These are phyloP conservation scores for Diaporthe longicolla DNA, from an alignment of 2,329 filamentous ascomycete genomes.

Conservation along the genomic window DNA sequence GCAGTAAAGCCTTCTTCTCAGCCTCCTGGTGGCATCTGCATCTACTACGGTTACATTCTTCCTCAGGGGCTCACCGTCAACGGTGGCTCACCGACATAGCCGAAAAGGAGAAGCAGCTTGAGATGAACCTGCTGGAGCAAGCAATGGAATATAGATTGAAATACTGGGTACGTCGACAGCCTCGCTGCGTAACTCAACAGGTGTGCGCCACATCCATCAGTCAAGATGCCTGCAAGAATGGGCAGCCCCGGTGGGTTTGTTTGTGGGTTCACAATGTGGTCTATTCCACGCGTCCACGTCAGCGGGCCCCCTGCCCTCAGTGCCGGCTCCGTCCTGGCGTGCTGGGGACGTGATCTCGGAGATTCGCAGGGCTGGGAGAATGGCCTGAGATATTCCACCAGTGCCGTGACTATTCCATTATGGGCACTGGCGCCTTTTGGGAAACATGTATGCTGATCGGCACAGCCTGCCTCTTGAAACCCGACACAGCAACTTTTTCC, in stretches of 20 bases:
- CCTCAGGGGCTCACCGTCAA: constrained; percentile 12
- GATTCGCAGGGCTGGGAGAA: constrained; percentile 28
- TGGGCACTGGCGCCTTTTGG: constrained; percentile 15
- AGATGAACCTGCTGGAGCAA: constrained; percentile 30
- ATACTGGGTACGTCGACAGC: constrained; percentile 3
- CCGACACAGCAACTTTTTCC: constrained; percentile 6
- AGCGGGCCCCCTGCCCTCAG: neutral
- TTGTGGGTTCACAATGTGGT: constrained; percentile 10
- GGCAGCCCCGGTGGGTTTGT: neutral
- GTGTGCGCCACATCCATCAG: neutral
- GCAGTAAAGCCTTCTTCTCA: neutral
- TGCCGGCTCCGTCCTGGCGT: neutral
- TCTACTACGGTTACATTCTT: neutral
- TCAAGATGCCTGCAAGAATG: constrained; percentile 20
- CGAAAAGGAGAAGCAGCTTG: neutral
- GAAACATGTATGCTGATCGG: constrained; percentile 19
- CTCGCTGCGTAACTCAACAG: neutral
- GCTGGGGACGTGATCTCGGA: constrained; percentile 16
- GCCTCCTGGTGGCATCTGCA: no score
- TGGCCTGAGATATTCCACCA: constrained; percentile 33
- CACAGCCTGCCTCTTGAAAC: constrained; percentile 20
- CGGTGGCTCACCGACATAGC: constrained; percentile 6
- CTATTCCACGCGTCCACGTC: constrained; percentile 23
- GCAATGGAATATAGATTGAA: constrained; percentile 31
- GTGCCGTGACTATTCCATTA: constrained; percentile 23